Percentiles rank a stretch among this genome's conserved stretches.
These are phyloP conservation scores for Hypoxylon lienhwacheense DNA, from an alignment of 495 filamentous ascomycete species.

Conservation along the genomic window DNA sequence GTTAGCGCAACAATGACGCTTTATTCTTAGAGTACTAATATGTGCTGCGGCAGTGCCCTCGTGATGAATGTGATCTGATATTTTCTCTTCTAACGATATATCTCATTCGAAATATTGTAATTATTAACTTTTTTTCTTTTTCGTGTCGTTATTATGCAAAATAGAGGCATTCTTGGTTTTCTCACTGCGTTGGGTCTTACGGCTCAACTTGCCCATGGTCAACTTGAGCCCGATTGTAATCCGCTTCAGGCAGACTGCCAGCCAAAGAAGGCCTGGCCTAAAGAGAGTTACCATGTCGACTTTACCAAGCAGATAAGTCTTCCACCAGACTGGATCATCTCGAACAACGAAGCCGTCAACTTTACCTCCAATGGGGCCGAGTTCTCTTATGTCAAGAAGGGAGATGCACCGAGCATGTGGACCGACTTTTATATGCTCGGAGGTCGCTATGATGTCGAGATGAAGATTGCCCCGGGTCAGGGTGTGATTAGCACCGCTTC, in stretches of 20 bases:
- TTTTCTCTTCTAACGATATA: slow-evolving; percentile 13
- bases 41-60: slow-evolving; percentile 12
- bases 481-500: slow-evolving; percentile 83
- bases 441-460: slow-evolving; percentile 68
- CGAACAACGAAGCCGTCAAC: slow-evolving; percentile 44
- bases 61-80: background rate
- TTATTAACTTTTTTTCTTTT: too few relatives aligned
- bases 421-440: slow-evolving; percentile 75
- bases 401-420: slow-evolving; percentile 75
- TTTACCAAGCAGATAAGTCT: slow-evolving; percentile 33
- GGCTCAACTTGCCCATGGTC: slow-evolving; percentile 30
- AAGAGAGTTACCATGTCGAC: slow-evolving; percentile 36
- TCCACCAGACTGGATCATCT: slow-evolving; percentile 31
- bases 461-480: slow-evolving; percentile 68
- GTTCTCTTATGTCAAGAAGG: slow-evolving; percentile 72
- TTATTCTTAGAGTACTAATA: slow-evolving; percentile 34
- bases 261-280: slow-evolving; percentile 32
- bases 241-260: slow-evolving; percentile 33
- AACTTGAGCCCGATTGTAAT: slow-evolving; percentile 38
- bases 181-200: slow-evolving; percentile 30
- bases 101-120: slow-evolving; percentile 11
- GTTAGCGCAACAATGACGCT: slow-evolving; percentile 34
- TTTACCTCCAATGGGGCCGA: slow-evolving; percentile 61
- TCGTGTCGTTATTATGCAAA: slow-evolving; percentile 28
- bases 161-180: slow-evolving; percentile 31